Base-by-base conservation (phyloP, 176 grass and related monocot species). In the Olyra latifolia region DNA sequence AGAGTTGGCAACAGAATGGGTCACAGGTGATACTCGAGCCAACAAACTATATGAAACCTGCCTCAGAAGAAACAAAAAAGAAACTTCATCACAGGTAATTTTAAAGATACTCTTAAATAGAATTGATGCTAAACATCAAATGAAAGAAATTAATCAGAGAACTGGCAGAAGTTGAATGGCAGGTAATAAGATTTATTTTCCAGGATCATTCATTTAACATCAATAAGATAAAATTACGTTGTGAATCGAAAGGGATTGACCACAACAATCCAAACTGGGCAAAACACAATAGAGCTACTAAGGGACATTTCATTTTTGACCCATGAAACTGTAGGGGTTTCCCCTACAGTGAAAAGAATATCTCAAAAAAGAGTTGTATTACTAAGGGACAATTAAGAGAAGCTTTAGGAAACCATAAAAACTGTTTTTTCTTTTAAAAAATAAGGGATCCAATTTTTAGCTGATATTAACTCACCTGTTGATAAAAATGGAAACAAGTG, bases 401-500 rank as follows among this genome's bases (percentile, higher is more conserved):
- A 71, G 1, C n/a, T 41, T 75, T 17, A 10, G 24, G 58, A 48
- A 72, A 54, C 20, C 27, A 35, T 22, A 46, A 84, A 71, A 84
- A 64, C 20, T 11, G 1, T 4, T 43, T 42, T 2, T 3, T 15
- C 54, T 61, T 47, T 8, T 50, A 35, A 35, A 35, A 35, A 35
- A 35, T 3, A 38, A 49, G 43, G 59, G 42, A 10, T 27, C 20
- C 20, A 2, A 43, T 29, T 71, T 10, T 84, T 56, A 58, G 53
- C 58, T 35, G 58, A 66, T 63, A 84, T n/a, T 38, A 41, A 15
- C 60, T 79, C 54, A 98, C 95, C 90, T 98, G 95, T 81, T 98
- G 92, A 79, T 98, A 95, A 69, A 93, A 89, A 89, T 99, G 84
- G 76, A 99, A 98, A 83, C 90, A 98, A 49, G 89, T 69, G 44